These are phyloP conservation scores for Ganoderma resinaceum DNA, from an alignment of 1,284 basidiomycete species.

Conservation along the genomic window DNA sequence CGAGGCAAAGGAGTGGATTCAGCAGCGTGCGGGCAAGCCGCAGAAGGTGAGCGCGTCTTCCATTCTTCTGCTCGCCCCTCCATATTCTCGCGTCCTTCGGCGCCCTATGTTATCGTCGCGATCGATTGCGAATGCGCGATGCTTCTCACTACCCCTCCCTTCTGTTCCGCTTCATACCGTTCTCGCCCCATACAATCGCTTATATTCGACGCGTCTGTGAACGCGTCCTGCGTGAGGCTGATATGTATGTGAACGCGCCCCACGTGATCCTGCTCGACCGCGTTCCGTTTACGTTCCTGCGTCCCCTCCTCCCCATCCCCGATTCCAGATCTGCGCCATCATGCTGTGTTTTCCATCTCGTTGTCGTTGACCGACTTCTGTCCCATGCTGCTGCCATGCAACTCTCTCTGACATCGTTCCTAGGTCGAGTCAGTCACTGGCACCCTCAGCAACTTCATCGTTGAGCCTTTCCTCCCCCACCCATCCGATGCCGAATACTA, in stretches of 20 bases:
- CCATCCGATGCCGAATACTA: constrained; percentile 96
- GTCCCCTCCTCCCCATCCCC: neutral
- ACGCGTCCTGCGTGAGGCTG: constrained; percentile 26
- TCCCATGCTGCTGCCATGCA: neutral
- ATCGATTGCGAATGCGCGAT: constrained; percentile 14
- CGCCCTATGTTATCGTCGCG: constrained; percentile 14
- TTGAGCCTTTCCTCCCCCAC: constrained; percentile 98
- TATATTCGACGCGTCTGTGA: constrained; percentile 28
- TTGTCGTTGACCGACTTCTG: neutral
- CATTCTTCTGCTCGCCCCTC: constrained; percentile 9
- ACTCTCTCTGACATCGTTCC: constrained; percentile 6
- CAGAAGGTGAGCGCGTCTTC: constrained; percentile 69
- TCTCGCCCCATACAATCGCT: neutral
- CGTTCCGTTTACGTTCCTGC: constrained; percentile 15
- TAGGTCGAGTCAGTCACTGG: constrained; percentile 95
- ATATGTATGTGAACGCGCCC: constrained; percentile 20
- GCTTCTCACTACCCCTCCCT: constrained; percentile 1
- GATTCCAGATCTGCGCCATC: constrained; percentile 1
- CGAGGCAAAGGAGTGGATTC: constrained; percentile 88
- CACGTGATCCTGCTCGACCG: constrained; percentile 25
- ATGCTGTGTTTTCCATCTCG: constrained; percentile 9
- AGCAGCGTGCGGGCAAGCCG: constrained; percentile 90
- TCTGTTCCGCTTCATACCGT: neutral
- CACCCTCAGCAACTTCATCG: constrained; percentile 96
- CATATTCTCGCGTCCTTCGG: constrained; percentile 23